Evolutionary conservation across 768 basidiomycete genomes (phyloP), one percentile per base, ranked within the genome.

Genomic region (Suillus weaverae): DNA sequence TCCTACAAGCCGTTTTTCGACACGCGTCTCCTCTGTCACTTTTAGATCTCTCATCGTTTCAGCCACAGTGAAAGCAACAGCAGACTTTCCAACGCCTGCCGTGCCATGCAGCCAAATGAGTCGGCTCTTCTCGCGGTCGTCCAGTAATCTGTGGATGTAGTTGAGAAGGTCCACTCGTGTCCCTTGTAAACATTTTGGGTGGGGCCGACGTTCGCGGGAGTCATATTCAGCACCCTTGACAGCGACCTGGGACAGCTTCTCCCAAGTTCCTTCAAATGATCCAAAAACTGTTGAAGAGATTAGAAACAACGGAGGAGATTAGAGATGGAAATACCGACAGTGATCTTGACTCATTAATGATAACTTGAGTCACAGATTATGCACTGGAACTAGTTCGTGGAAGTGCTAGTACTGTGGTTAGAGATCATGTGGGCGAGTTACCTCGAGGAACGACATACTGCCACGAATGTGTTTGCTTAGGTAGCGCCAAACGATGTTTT

Each of bases 261-360:
- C 55, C 36, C 55, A 56, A 26, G 55, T 53, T 32, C 51, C 51
- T 53, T 53, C 51, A 53, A 32, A 56, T 4, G 55, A 56, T 36
- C 35, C 35, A 22, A 7, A 8, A 56, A 9, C 55, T 56, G 2
- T 36, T 36, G 4, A 56, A 8, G 55, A 36, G 10, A 35, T 56
- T 13, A 56, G 55, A 16, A 22, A 22, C 1, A 26, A 53, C 10
- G 10, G 18, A 51, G 26, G 53, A n/a, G 5, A 16, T 13, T 16
- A 56, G 8, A 26, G 22, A 16, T 36, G 22, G 35, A 56, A 16
- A 26, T 38, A 26, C 55, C 14, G 8, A 56, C 55, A 56, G 14
- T 56, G 36, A 56, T 26, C 55, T 36, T 36, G 35, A 26, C 14
- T 56, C 55, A 56, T 56, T n/a, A 18, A 33, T 5, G 32, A 54